Evolutionary conservation across 768 basidiomycete genomes (phyloP), one percentile per base, ranked within the genome.

Genomic region (Mycena vulgaris): DNA sequence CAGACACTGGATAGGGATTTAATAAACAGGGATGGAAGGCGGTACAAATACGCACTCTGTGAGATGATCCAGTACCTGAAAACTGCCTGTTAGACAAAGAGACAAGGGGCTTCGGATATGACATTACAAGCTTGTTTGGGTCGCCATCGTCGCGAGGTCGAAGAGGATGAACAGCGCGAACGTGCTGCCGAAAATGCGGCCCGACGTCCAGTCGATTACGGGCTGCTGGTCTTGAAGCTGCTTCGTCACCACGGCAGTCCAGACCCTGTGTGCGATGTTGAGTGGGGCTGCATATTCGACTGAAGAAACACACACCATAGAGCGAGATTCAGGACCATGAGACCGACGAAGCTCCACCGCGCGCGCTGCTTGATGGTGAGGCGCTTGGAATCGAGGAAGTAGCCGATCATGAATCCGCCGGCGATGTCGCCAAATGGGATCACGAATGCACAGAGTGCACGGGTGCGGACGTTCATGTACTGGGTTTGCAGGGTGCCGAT

Each of bases 1-100:
- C 75, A 5, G 80, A 81, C 80, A 81, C 79, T 80, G 30, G 5
- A 33, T 27, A 35, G 25, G 37, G 21, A 23, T 33, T 51, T 9
- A 42, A 27, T 19, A 37, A 28, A 37, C 3, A 27, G n/a, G n/a
- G n/a, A n/a, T n/a, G n/a, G n/a, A n/a, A n/a, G n/a, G n/a, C 19
- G 19, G 35, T 5, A 42, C 23, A 13, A n/a, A 30, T 14, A 66
- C 77, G n/a, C 49, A 80, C 79, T 79, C 28, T 80, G 78, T 11
- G 71, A 69, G 47, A 81, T 78, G 40, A 81, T 78, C 79, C 79
- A 81, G 72, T 77, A 81, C n/a, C n/a, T n/a, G n/a, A 27, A 81
- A 58, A 51, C 55, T 66, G n/a, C 33, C 13, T 35, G 33, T 35
- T 35, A 6, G 13, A 13, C 7, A 35, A 35, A 35, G 13, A 13